Base-by-base conservation (phyloP, 257 asterid species). In the Lycium ferocissimum region DNA sequence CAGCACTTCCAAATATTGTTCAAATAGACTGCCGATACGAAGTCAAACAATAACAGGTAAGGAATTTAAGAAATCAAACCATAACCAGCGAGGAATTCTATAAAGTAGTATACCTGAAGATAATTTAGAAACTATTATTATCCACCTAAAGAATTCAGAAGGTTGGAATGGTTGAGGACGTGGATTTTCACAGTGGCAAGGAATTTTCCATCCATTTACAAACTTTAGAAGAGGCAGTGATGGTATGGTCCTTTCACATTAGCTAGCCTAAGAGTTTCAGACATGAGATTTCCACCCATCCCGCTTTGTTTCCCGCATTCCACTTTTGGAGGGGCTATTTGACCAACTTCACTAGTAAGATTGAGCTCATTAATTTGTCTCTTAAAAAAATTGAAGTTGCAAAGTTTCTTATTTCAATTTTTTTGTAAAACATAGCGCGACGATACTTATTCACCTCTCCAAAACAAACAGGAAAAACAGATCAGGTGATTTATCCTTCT, bases 121-220 rank as follows among this genome's bases (percentile, higher is more conserved):
- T 35, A 17, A 35, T 45, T 15, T 37, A 53, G 78, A 26, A 69
- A 43, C 49, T 70, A 38, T 38, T 7, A 38, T 17, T 35, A 13
- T 66, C 5, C 78, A 38, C 56, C 79, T 71, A 71, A 58, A 73
- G 80, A 73, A 73, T 73, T 73, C 80, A 69, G 22, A 69, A 69
- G 51, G 51, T 69, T 37, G 76, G 76, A 6, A 11, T 63, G 76
- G 26, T 14, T 69, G 26, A 69, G 78, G 26, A 38, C 13, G 35
- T 9, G 45, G 47, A 40, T 14, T 18, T 69, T 69, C 47, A 69
- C 15, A 51, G 80, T 35, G 51, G 35, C 17, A 10, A 9, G 80
- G 56, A 43, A 43, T 9, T 72, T 43, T 17, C 37, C 80, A 72
- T 72, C 80, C 37, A 45, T 72, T 43, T n/a, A 72, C 37, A 9